Base-by-base conservation (phyloP, 73 alveolate species). In the Urostyla sp. region DNA sequence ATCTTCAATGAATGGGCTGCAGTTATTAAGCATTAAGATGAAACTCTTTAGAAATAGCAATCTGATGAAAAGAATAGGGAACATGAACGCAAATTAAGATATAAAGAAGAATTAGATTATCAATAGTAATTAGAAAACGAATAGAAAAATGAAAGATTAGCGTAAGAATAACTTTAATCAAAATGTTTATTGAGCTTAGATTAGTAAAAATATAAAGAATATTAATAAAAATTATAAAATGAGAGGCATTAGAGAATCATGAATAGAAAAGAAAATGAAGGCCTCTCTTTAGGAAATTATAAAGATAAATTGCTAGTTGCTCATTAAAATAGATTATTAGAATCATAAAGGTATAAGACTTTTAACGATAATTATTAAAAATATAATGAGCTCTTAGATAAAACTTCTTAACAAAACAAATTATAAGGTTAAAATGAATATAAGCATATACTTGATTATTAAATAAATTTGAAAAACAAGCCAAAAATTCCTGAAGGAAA, bases 1-100 rank as follows among this genome's bases (percentile, higher is more conserved):
- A 21, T 59, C 10, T 59, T 59, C 35, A 59, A 59, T 59, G 76
- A 59, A 34, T 59, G 76, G 76, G 76, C 76, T 18, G 76, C 76
- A 31, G 76, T 59, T 3, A 55, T 55, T 30, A 18, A 30, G 32
- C 76, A 59, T 34, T 36, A 59, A 59, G 76, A 59, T 59, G 76
- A 59, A 36, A 59, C 37, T 35, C 57, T 59, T 11, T 13, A 59
- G 30, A 3, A 28, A 20, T 31, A 32, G 15, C 38, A 59, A 13
- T 13, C 4, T 5, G 58, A 59, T 31, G 56, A 26, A 13, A 59
- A 59, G 32, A 13, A 35, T 16, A 24, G 58, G 34, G 7, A 7
- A 8, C 32, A 59, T 35, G 76, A 59, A 13, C 32, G 76, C 20
- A 13, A 59, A 40, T 10, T 13, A 32, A 59, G 37, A 21, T 59